Conservation (phyloP, 306 rosid species). For the Mimosa bimucronata region DNA sequence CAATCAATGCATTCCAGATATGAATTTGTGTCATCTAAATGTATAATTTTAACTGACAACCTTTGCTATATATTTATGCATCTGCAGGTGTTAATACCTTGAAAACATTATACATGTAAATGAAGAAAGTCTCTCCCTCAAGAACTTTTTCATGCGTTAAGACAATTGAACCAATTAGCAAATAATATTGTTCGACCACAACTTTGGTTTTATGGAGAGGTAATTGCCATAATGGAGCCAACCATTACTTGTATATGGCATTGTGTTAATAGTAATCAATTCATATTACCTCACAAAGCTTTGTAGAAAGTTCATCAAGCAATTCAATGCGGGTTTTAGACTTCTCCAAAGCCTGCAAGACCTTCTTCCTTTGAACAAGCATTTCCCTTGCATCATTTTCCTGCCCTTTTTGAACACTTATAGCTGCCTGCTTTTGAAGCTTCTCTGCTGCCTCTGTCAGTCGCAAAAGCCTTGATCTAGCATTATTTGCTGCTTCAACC, state of each 20-base stretch:
- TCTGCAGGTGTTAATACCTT: no score
- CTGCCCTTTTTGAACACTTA: slow-evolving; percentile 66
- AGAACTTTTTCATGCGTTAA: neutral
- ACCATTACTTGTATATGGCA: neutral
- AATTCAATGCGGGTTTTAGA: slow-evolving; percentile 78
- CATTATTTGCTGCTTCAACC: slow-evolving; percentile 70
- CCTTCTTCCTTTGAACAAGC: slow-evolving; percentile 88
- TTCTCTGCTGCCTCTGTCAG: slow-evolving; percentile 97
- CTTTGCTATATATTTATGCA: no score
- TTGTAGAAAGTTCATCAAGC: slow-evolving; percentile 75
- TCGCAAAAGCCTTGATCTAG: slow-evolving; percentile 79
- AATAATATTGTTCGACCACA: neutral
- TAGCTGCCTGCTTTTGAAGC: slow-evolving; percentile 78
- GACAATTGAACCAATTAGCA: no score
- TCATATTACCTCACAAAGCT: slow-evolving; percentile 72
- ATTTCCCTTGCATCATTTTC: slow-evolving; percentile 80
- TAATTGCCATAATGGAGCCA: neutral
- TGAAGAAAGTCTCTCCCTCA: no score
- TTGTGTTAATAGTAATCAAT: slow-evolving; percentile 14
- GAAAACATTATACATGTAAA: no score
- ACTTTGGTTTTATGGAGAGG: neutral
- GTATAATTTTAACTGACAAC: neutral
- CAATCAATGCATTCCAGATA: neutral
- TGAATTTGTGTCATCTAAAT: neutral
- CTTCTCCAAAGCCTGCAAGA: slow-evolving; percentile 84